These are phyloP conservation scores for Botrytis cinerea DNA, from an alignment of 2,329 filamentous ascomycete genomes.

Conservation along the genomic window DNA sequence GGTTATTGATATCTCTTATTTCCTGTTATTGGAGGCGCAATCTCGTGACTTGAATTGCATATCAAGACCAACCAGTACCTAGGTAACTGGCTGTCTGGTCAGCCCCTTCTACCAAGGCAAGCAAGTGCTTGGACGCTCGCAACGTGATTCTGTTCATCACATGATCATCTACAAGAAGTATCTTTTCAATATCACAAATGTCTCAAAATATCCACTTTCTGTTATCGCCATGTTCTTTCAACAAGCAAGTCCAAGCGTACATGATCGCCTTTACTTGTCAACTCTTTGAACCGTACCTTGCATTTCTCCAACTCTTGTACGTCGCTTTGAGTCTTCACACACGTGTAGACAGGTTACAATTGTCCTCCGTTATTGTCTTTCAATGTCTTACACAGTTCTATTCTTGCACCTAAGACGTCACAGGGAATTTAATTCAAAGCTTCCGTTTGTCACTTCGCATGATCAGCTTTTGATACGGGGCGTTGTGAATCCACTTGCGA, in stretches of 20 bases:
- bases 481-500: neutral
- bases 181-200: constrained; percentile 6
- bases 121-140: neutral
- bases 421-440: neutral
- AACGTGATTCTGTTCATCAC: neutral
- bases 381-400: neutral
- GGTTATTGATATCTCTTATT: neutral
- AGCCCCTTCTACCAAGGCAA: neutral
- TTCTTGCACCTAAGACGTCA: neutral
- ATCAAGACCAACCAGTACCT: neutral
- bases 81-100: neutral
- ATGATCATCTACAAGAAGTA: neutral
- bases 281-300: neutral
- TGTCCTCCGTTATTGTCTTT: neutral
- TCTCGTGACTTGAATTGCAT: neutral
- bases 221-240: neutral
- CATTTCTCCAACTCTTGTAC: constrained; percentile 3
- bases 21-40: neutral
- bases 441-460: neutral
- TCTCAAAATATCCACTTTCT: neutral
- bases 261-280: constrained; percentile 7
- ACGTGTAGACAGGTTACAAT: neutral
- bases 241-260: constrained; percentile 6
- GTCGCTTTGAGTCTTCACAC: neutral
- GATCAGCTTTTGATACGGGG: neutral